Percentiles rank a stretch among this genome's conserved stretches.
Evolutionary conservation across 352 stramenopile species (phyloP).

Genomic region (Phytophthora pinifolia): DNA sequence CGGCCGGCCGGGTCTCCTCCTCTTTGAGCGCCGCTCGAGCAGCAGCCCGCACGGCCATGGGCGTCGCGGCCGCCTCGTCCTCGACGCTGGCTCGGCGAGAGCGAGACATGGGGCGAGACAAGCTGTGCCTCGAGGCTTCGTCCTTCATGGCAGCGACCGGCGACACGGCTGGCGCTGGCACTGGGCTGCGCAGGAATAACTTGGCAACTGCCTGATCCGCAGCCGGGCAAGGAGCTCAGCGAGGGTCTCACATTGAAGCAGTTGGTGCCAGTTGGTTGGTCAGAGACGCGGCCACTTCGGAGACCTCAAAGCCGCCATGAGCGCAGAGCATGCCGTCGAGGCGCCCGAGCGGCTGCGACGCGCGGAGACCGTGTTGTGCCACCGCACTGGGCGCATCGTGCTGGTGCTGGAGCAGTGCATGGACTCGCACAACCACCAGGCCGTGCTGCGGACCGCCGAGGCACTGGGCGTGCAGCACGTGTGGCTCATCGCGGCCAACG

Average conservation of each 20-base stretch:
- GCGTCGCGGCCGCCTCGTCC: slow-evolving; percentile 12
- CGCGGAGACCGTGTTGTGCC: slow-evolving; percentile 63
- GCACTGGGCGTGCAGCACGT: slow-evolving; percentile 93
- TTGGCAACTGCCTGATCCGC: not conserved
- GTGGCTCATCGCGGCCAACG: slow-evolving; percentile 73
- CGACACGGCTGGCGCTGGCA: not conserved
- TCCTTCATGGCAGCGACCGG: slow-evolving; percentile 25
- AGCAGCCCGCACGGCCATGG: slow-evolving; percentile 17
- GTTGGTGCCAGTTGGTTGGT: no score
- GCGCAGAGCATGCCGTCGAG: slow-evolving; percentile 6
- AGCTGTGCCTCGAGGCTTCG: slow-evolving; percentile 10
- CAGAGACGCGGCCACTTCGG: no score
- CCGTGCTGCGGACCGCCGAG: slow-evolving; percentile 92
- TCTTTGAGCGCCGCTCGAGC: slow-evolving; percentile 34
- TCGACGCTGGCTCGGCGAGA: slow-evolving; percentile 16
- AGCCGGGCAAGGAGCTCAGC: no score
- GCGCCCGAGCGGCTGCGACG: slow-evolving; percentile 62
- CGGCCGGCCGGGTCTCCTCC: slow-evolving; percentile 25
- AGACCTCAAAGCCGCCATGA: no score
- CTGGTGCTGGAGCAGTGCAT: slow-evolving; percentile 82
- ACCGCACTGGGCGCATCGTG: slow-evolving; percentile 66
- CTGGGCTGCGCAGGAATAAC: slow-evolving; percentile 17
- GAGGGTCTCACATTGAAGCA: no score
- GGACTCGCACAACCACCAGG: slow-evolving; percentile 88
- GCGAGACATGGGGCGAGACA: slow-evolving; percentile 13